A percentile compares a stretch with the other conserved stretches of the same genome.
Conservation (phyloP, 2,329 filamentous ascomycete genomes). For the Simplicillium aogashimaense region DNA sequence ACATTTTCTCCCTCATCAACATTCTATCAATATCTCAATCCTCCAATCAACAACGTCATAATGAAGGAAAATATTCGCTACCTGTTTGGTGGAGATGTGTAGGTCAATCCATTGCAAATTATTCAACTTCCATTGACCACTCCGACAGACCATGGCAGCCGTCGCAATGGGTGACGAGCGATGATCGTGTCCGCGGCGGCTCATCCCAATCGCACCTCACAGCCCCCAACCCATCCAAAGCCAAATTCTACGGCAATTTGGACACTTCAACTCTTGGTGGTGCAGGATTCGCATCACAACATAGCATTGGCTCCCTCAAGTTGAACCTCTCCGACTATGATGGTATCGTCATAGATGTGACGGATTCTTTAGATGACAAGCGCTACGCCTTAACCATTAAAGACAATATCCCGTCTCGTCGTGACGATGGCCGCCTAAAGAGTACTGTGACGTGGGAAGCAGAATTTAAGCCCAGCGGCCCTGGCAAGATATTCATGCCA, state of each 20-base stretch:
- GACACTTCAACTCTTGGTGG: slow-evolving; percentile 2
- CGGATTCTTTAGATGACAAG: slow-evolving; percentile 44
- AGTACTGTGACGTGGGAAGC: slow-evolving; percentile 66
- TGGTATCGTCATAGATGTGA: slow-evolving; percentile 47
- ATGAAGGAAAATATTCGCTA: too few species aligned
- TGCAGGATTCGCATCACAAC: slow-evolving; percentile 42
- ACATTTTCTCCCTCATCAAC: too few species aligned
- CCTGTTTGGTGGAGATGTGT: too few species aligned
- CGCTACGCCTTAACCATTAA: slow-evolving; percentile 68
- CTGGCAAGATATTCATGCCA: slow-evolving; percentile 39
- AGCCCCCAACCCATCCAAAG: slow-evolving; percentile 21
- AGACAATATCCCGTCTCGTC: slow-evolving; percentile 49
- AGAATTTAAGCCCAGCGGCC: slow-evolving; percentile 40
- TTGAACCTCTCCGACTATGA: slow-evolving; percentile 57
- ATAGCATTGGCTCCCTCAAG: slow-evolving; percentile 46
- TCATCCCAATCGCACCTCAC: slow-evolving; percentile 47
- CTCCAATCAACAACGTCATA: too few species aligned
- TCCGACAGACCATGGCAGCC: slow-evolving; percentile 44
- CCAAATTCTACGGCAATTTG: slow-evolving; percentile 53
- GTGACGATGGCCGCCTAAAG: slow-evolving; percentile 58
- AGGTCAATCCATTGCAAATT: too few species aligned
- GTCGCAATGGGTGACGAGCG: slow-evolving; percentile 56
- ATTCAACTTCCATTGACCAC: too few species aligned
- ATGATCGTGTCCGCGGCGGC: slow-evolving; percentile 72
- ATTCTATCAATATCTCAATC: too few species aligned